Evolutionary conservation across 192 early-diverging fungal genomes (phyloP).

Genomic region (Geranomyces variabilis): DNA sequence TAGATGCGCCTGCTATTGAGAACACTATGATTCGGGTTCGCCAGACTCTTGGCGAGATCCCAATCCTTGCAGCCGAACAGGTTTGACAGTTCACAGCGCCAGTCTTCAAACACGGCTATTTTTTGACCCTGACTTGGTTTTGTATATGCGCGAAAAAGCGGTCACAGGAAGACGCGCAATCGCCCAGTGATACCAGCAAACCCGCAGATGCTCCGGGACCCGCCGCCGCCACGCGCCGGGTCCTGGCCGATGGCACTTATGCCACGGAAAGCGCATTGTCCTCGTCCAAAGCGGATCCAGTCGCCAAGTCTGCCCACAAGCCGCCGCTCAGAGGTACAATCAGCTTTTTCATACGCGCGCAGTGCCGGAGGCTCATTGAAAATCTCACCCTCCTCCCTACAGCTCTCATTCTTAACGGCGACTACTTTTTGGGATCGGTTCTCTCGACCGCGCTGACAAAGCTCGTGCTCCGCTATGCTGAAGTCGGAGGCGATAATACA

Average conservation of each 20-base stretch:
- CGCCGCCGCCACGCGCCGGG: slow-evolving; percentile 62
- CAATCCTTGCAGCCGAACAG: slow-evolving; percentile 93
- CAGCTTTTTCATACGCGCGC: not conserved
- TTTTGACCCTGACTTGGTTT: too few relatives aligned
- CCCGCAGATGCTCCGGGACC: too few relatives aligned
- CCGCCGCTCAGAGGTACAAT: slow-evolving; percentile 67
- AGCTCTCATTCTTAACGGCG: slow-evolving; percentile 86
- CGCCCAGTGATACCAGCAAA: too few relatives aligned
- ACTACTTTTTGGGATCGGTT: slow-evolving; percentile 91
- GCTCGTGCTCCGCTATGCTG: slow-evolving; percentile 76
- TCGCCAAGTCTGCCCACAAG: slow-evolving; percentile 45
- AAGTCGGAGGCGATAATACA: slow-evolving; percentile 27
- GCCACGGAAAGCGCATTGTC: slow-evolving; percentile 89
- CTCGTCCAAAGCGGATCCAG: slow-evolving; percentile 33
- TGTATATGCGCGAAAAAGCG: too few relatives aligned
- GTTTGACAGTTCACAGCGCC: slow-evolving; percentile 36
- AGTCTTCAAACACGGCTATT: not conserved
- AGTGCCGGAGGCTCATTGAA: slow-evolving; percentile 5
- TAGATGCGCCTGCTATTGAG: slow-evolving; percentile 65
- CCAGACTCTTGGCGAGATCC: slow-evolving; percentile 85
- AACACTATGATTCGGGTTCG: slow-evolving; percentile 82
- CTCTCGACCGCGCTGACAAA: slow-evolving; percentile 89
- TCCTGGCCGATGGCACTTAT: slow-evolving; percentile 97
- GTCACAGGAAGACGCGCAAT: too few relatives aligned
- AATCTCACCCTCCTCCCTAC: slow-evolving; percentile 25